Percentiles rank a stretch among this genome's conserved stretches.
Conservation (phyloP, 306 rosid genomes). For the Alnus glutinosa region DNA sequence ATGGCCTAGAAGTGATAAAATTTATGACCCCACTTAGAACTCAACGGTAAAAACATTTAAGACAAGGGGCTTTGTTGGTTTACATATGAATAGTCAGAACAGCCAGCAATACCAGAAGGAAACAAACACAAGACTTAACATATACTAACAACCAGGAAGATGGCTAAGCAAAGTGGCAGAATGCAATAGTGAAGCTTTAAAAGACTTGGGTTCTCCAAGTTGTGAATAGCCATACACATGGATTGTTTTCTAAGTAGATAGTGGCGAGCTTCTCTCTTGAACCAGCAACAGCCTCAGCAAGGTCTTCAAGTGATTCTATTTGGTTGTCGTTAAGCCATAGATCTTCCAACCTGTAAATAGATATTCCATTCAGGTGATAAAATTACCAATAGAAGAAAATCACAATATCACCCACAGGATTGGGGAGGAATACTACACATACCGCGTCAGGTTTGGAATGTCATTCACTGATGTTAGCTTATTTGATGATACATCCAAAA, state of each 20-base stretch:
- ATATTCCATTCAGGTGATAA: conserved; percentile 17
- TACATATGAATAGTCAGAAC: conserved; percentile 14
- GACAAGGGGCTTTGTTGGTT: not conserved
- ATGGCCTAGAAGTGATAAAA: conserved; percentile 2
- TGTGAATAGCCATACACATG: conserved; percentile 64
- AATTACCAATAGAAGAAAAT: conserved; percentile 25
- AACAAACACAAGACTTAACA: conserved; percentile 5
- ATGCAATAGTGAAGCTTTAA: conserved; percentile 4
- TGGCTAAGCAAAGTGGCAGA: conserved; percentile 1
- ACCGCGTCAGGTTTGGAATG: conserved; percentile 66
- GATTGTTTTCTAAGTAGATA: conserved; percentile 85
- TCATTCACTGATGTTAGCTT: conserved; percentile 68
- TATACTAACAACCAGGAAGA: not conserved
- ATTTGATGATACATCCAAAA: conserved; percentile 89
- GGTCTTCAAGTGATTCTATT: conserved; percentile 64
- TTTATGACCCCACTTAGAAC: conserved; percentile 15
- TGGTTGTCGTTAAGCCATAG: conserved; percentile 94
- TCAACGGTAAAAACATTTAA: not conserved
- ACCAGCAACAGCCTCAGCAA: conserved; percentile 74
- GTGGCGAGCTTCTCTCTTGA: conserved; percentile 85
- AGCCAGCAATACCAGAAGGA: not conserved
- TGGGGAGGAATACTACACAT: conserved; percentile 23
- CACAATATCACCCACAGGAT: not conserved
- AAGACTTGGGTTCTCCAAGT: conserved; percentile 10
- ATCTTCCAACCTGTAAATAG: conserved; percentile 76